Conservation (phyloP, 2,329 filamentous ascomycete genomes). For the Coniochaeta prunicola region DNA sequence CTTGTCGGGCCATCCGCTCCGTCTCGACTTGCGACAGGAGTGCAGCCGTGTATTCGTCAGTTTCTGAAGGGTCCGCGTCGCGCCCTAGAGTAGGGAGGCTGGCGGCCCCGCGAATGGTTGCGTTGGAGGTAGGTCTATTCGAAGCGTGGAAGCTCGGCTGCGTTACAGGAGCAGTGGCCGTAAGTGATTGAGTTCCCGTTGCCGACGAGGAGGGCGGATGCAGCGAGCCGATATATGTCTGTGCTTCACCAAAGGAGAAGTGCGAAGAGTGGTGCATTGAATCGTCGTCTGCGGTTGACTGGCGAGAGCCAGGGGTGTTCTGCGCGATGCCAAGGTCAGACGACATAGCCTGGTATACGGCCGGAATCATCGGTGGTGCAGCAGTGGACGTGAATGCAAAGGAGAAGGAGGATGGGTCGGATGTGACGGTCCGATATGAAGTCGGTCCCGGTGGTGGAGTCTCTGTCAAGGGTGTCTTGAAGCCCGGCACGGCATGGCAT, state of each 20-base stretch:
- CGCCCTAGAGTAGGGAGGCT: conserved; percentile 34
- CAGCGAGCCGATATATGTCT: conserved; percentile 36
- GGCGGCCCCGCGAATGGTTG: conserved; percentile 38
- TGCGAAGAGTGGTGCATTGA: conserved; percentile 17
- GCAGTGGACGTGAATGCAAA: conserved; percentile 11
- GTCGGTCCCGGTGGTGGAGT: conserved; percentile 17
- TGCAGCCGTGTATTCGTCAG: conserved; percentile 38
- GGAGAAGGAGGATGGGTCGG: conserved; percentile 13
- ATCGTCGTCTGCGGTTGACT: not conserved
- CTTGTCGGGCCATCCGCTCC: conserved; percentile 48
- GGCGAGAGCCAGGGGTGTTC: conserved; percentile 10
- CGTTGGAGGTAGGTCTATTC: conserved; percentile 33
- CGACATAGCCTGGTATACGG: conserved; percentile 20
- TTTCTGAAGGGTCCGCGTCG: conserved; percentile 14
- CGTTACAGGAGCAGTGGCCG: conserved; percentile 13
- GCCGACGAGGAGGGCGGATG: conserved; percentile 26
- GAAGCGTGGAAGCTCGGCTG: not conserved
- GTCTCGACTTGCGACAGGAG: conserved; percentile 46
- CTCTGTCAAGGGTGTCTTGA: conserved; percentile 22
- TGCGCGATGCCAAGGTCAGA: conserved; percentile 16
- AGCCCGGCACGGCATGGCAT: conserved; percentile 36
- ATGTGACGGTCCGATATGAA: conserved; percentile 2
- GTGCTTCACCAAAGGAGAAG: conserved; percentile 38
- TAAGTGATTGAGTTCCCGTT: conserved; percentile 16
- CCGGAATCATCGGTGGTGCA: conserved; percentile 19